Percentiles rank a stretch among this genome's conserved stretches.
Evolutionary conservation across 305 asterid species (phyloP).

Genomic region (Euphrasia arctica): DNA sequence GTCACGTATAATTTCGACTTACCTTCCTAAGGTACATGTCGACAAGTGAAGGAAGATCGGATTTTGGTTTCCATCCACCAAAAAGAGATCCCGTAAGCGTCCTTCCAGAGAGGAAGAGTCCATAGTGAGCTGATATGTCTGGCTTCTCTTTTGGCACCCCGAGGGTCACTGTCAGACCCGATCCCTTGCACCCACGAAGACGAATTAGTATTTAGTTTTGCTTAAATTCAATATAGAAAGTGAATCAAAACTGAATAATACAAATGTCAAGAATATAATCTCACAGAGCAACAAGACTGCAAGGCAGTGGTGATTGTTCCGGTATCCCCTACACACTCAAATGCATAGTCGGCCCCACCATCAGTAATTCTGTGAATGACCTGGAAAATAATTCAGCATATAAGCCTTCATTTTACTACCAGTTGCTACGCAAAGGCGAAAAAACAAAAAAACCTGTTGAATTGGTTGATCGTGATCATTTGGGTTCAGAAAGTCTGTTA

Average conservation of each 20-base stretch:
- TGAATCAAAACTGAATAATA: conserved; percentile 4
- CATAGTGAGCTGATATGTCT: conserved; percentile 71
- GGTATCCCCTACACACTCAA: conserved; percentile 94
- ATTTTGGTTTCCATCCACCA: conserved; percentile 99
- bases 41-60: conserved; percentile 84
- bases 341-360: conserved; percentile 94
- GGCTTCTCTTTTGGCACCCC: conserved; percentile 93
- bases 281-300: conserved; percentile 87
- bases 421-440: conserved; percentile 3
- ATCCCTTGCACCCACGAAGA: conserved; percentile 51
- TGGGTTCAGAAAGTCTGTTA: conserved; percentile 81
- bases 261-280: conserved; percentile 11
- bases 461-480: conserved; percentile 72
- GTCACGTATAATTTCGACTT: not conserved
- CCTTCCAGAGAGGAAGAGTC: conserved; percentile 74
- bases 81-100: conserved; percentile 83
- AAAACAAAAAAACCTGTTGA: conserved; percentile 61
- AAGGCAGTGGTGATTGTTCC: conserved; percentile 71
- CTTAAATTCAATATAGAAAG: not conserved
- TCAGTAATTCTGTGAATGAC: conserved; percentile 67
- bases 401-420: not conserved
- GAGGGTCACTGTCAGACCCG: conserved; percentile 91
- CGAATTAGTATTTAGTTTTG: too few relatives aligned
- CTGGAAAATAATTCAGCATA: conserved; percentile 38
- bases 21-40: conserved; percentile 83